Conservation (phyloP, 2,329 filamentous ascomycete genomes). For the Curvularia verruculosa region DNA sequence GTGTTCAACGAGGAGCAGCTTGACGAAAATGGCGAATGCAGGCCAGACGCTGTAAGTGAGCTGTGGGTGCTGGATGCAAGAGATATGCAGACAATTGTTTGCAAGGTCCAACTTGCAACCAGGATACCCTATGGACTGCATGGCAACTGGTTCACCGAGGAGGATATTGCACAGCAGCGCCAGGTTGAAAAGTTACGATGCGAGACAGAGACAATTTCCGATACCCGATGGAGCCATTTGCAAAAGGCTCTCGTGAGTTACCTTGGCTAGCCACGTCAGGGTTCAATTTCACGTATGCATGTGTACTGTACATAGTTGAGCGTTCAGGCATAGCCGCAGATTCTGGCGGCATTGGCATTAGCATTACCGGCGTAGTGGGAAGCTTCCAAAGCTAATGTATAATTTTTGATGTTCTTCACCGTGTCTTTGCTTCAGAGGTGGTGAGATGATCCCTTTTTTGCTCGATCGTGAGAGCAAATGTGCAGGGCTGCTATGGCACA, state of each 20-base stretch:
- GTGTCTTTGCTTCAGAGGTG: not conserved
- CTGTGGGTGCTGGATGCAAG: conserved; percentile 72
- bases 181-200: conserved; percentile 30
- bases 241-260: conserved; percentile 18
- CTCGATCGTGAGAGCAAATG: not conserved
- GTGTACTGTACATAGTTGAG: not conserved
- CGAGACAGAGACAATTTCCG: conserved; percentile 14
- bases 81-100: conserved; percentile 66
- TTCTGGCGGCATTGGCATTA: not conserved
- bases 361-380: not conserved
- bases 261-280: conserved; percentile 14
- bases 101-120: conserved; percentile 65
- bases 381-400: not conserved
- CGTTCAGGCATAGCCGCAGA: not conserved
- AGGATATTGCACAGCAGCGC: conserved; percentile 42
- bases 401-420: not conserved
- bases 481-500: conserved; percentile 1
- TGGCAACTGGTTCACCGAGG: conserved; percentile 48
- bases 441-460: not conserved
- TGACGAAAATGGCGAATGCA: conserved; percentile 56
- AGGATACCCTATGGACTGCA: conserved; percentile 72
- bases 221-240: conserved; percentile 17
- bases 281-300: not conserved
- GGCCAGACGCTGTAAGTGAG: conserved; percentile 57
- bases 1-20: conserved; percentile 73